Conservation (phyloP, 805 yeast genomes). For the Pichia deserticola region DNA sequence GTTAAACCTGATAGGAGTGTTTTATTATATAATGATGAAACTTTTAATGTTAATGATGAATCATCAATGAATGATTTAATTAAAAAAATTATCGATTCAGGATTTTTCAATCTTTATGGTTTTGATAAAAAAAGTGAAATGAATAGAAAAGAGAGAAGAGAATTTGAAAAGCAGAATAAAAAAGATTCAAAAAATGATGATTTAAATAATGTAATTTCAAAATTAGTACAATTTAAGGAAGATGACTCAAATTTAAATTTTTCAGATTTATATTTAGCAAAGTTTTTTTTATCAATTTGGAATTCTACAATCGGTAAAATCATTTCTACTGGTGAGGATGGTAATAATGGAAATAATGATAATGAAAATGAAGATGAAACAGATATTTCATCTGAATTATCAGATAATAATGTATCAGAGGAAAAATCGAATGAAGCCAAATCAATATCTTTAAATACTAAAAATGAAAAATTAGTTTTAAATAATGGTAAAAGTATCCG, state of each 20-base stretch:
- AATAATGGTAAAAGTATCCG: constrained; percentile 8
- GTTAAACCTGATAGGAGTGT: constrained; percentile 15
- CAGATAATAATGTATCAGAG: not conserved
- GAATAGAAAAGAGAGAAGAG: constrained; percentile 13
- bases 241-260: constrained; percentile 6
- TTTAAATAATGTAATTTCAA: not conserved
- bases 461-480: not conserved
- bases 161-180: not conserved
- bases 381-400: constrained; percentile 11
- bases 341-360: not conserved
- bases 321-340: not conserved
- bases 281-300: not conserved
- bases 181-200: not conserved
- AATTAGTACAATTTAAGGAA: constrained; percentile 7
- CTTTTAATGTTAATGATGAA: constrained; percentile 7
- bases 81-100: constrained; percentile 9
- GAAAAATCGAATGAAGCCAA: not conserved
- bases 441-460: too few relatives aligned
- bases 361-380: constrained; percentile 10
- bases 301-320: not conserved
- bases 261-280: constrained; percentile 1
- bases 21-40: constrained; percentile 7
- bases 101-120: constrained; percentile 11
- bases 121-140: constrained; percentile 7
- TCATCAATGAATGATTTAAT: constrained; percentile 7